Base-by-base conservation (phyloP, 2,329 filamentous ascomycete species). In the Delphinella strobiligena region DNA sequence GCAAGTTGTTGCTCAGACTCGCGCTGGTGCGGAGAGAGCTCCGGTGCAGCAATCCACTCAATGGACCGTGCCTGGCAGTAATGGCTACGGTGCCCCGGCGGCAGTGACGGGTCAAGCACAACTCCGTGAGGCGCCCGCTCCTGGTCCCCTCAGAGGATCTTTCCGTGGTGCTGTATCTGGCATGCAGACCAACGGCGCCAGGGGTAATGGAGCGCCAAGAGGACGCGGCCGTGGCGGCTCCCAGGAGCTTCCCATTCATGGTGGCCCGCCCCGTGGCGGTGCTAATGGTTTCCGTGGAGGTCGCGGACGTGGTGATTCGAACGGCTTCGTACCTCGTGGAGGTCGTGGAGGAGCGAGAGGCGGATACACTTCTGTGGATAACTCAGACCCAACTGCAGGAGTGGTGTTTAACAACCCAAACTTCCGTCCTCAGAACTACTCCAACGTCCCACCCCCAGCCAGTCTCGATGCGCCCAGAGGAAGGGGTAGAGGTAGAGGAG, bases 1-100 rank as follows among this genome's bases (percentile, higher is more conserved):
- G 51, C 91, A 98, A 63, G 73, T 94, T 15, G 68, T 93, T 31
- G 80, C 64, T 44, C 72, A 73, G 62, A 48, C 60, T 54, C 31
- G 63, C 37, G 55, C 55, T n/a, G 32, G 19, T 12, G 37, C 38
- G 27, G 36, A 39, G 19, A 37, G 41, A 12, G 32, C 40, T n/a
- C 41, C 44, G 16, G 47, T 49, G n/a, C 48, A 46, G n/a, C 47
- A 51, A 19, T n/a, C n/a, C n/a, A 37, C 39, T 7, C 34, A 33
- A 4, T n/a, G 31, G 34, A 33, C 34, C 9, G 19, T 33, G 14
- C 37, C 47, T 12, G 67, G 68, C 10, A 64, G 71, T 31, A 56
- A 58, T 18, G 46, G 49, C 9, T 78, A 71, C 60, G 77, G 76
- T 16, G 68, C 66, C 50, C 73, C 66, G 14, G 61, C 69, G 24